A percentile compares a stretch with the other conserved stretches of the same genome.
These are phyloP conservation scores for Ligustrum vulgare DNA, from an alignment of 257 asterid genomes.

Conservation along the genomic window DNA sequence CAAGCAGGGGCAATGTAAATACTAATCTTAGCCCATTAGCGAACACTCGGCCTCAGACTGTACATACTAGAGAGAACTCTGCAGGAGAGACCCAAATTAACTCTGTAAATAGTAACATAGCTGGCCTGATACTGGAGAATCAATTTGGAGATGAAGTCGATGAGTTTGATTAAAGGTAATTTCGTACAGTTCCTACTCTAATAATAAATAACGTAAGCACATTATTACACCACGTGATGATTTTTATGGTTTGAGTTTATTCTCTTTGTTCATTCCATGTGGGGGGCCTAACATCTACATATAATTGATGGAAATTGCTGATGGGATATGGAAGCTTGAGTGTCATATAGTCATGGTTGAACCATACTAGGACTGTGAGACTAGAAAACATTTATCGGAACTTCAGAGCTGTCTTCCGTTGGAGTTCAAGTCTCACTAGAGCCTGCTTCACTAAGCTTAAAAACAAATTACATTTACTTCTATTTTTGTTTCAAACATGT, in stretches of 20 bases:
- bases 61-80: conserved; percentile 53
- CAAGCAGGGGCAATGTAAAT: conserved; percentile 55
- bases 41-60: conserved; percentile 44
- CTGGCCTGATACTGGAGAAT: conserved; percentile 47
- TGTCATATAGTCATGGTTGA: background rate
- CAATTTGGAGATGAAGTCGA: conserved; percentile 36
- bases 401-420: background rate
- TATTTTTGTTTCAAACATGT: no score
- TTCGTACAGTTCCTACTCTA: background rate
- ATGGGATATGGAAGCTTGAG: background rate
- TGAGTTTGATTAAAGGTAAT: conserved; percentile 59
- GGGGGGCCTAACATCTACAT: background rate
- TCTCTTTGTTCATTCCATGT: background rate
- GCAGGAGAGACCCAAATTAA: conserved; percentile 38
- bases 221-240: background rate
- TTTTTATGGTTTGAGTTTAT: background rate
- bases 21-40: conserved; percentile 43
- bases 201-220: background rate
- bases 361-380: background rate
- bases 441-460: background rate
- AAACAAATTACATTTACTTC: background rate
- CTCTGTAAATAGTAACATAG: conserved; percentile 58
- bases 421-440: background rate
- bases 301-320: background rate
- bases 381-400: no score